Conservation (phyloP, 805 yeast species). For the Wilhelminamyces savonicus region DNA sequence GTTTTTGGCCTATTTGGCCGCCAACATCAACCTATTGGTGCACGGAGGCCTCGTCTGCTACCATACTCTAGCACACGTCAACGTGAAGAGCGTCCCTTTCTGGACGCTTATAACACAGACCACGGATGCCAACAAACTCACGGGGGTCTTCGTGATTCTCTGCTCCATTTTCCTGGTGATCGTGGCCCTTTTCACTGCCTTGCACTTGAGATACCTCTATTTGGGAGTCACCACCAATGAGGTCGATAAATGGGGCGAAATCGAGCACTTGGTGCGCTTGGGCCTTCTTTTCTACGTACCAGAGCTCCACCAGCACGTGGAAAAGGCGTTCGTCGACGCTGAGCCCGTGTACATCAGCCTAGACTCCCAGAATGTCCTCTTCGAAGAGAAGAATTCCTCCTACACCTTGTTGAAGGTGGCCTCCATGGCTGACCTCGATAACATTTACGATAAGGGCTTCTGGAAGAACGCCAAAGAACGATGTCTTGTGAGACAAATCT, state of each 20-base stretch:
- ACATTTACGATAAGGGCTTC: slow-evolving; percentile 48
- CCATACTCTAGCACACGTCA: slow-evolving; percentile 9
- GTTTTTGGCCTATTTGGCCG: slow-evolving; percentile 50
- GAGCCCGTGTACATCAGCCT: slow-evolving; percentile 22
- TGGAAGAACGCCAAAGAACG: slow-evolving; percentile 32
- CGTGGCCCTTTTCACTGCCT: slow-evolving; percentile 29
- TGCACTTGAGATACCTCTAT: slow-evolving; percentile 44
- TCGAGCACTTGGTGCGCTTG: slow-evolving; percentile 39
- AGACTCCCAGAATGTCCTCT: slow-evolving; percentile 16
- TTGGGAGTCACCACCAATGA: slow-evolving; percentile 77
- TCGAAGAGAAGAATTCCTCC: slow-evolving; percentile 6
- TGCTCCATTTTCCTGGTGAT: slow-evolving; percentile 39
- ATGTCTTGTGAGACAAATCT: slow-evolving; percentile 5
- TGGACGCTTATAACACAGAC: slow-evolving; percentile 21
- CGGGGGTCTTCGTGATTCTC: slow-evolving; percentile 40
- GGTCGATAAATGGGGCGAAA: slow-evolving; percentile 61
- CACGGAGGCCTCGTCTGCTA: slow-evolving; percentile 38
- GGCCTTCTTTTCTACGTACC: slow-evolving; percentile 12
- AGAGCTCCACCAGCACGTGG: slow-evolving; percentile 15
- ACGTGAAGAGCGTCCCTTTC: slow-evolving; percentile 6
- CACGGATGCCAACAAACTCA: slow-evolving; percentile 25
- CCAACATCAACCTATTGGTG: slow-evolving; percentile 36
- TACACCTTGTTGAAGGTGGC: slow-evolving; percentile 11
- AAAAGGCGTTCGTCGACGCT: slow-evolving; percentile 12
- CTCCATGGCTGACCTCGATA: slow-evolving; percentile 23